phyloP scores from a whole-genome alignment of 495 filamentous ascomycete genomes.

The Friedmanniomyces endolithicus region DNA sequence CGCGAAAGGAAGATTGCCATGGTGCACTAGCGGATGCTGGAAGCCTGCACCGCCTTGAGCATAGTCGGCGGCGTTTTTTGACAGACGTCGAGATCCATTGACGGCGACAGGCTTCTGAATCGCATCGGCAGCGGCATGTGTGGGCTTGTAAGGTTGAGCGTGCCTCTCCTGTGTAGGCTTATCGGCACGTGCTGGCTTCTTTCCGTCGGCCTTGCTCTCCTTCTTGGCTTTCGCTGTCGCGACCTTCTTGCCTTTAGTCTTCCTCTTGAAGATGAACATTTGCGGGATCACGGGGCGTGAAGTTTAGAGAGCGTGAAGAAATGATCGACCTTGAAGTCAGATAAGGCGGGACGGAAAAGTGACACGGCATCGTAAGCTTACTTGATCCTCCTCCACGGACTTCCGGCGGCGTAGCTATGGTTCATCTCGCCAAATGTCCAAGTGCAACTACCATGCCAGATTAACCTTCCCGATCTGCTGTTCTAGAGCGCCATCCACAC shows the following conservation, averaged over 20 bases:
- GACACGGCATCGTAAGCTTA: too few species aligned
- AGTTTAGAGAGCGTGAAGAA: too few species aligned
- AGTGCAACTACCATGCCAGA: too few species aligned
- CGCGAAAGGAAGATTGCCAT: background rate
- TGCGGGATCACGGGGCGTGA: too few species aligned
- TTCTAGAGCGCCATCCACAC: too few species aligned
- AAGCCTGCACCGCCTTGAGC: background rate
- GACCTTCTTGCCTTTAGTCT: constrained; percentile 21
- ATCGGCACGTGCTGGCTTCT: background rate
- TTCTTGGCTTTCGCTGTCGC: constrained; percentile 2
- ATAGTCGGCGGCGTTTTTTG: background rate
- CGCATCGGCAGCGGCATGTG: constrained; percentile 35
- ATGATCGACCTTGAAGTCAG: too few species aligned
- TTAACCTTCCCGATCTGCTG: too few species aligned
- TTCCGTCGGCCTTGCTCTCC: background rate
- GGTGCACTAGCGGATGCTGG: background rate
- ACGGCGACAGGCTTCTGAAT: constrained; percentile 13
- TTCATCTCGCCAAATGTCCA: too few species aligned
- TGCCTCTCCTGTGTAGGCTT: constrained; percentile 7
- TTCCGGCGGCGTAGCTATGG: too few species aligned
- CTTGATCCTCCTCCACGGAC: too few species aligned
- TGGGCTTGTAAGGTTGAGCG: constrained; percentile 25
- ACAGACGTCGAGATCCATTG: background rate
- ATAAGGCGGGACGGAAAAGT: too few species aligned
- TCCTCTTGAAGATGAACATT: constrained; percentile 22